Base-by-base conservation (phyloP, 192 early-diverging fungal species). In the Coemansia sp. region DNA sequence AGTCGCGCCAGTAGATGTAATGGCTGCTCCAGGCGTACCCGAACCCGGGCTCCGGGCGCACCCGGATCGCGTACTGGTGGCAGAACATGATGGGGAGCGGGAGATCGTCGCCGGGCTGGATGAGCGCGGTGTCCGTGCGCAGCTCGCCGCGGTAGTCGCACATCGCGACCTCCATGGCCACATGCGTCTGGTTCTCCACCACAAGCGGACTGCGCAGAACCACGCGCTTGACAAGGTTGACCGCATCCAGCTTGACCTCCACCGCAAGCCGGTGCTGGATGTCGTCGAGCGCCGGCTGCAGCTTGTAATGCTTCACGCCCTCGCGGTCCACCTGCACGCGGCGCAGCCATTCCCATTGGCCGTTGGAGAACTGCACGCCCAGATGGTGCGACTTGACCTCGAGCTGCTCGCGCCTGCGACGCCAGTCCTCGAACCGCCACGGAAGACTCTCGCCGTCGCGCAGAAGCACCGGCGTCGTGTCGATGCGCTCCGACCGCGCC, bases 341-440 rank as follows among this genome's bases (percentile, higher is more conserved):
- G 59, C 93, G 95, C 45, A 98, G 81, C 68, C 92, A 93, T 76
- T 99, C 96, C 95, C 96, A 97, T 63, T 85, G 77, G 4, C 90
- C 87, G 18, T 92, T 92, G 57, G 92, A 80, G 58, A 97, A 86
- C 77, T 96, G 94, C 13, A 97, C 69, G 32, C 90, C 94, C 12
- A 98, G 70, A 63, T 87, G 87, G 63, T 98, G 96, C 62, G 89
- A 89, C 42, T 84, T 72, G 45, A 68, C 76, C 56, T 75, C 75
- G 49, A 79, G 67, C 71, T 92, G 92, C 83, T 97, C 94, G 61
- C 96, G 90, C 77, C 92, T 88, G 43, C 87, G 89, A 61, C 93
- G 85, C 96, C 96, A 99, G 71, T 99, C 94, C 64, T 96, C 95
- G 67, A 98, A 98, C n/a, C 94, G 86, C 97, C 97, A 98, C 47